Base-by-base conservation (phyloP, 2,329 filamentous ascomycete species). In the Ophiostoma pallidulum region DNA sequence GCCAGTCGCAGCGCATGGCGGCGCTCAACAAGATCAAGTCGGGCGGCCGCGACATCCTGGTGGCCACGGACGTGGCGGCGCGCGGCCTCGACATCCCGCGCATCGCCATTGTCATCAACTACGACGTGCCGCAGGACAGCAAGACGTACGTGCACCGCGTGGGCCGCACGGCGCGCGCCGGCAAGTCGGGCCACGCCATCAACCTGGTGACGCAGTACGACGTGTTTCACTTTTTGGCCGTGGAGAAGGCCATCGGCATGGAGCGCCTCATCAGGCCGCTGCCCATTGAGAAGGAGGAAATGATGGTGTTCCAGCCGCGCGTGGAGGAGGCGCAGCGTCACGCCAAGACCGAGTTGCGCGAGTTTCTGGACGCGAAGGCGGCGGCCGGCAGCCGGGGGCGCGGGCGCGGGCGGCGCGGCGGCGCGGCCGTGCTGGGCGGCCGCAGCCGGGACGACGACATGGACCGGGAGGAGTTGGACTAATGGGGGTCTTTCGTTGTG, bases 61-160 rank as follows among this genome's bases (percentile, higher is more conserved):
- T 96, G 4, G 89, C 89, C 10, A 96, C 90, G 0, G 90, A 96
- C 62, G 87, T 96, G n/a, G 90, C 90, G 1, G 86, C 90, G 1
- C 82, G 90, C 62, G 91, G 90, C 73, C 73, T 96, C 7, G 90
- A 96, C 70, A 94, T 96, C 40, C 89, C 89, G 12, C 84, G 80
- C n/a, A 89, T 96, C 12, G 88, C 94, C 45, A 54, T 91, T 0
- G 86, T 96, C 3, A 64, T 95, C 55, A 95, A 95, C 66, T 86
- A 82, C 55, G 89, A 95, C 59, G 67, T 95, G 3, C 87, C 89
- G 0, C 77, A 80, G 24, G 87, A 94, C 64, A 86, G 79, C 57
- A 94, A 94, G 66, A 95, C 89, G 0, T 94, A 94, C 58, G 84
- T 95, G 28, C 89, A 95, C 64, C 77, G 89, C 45, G 88, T 95